Evolutionary conservation across 768 basidiomycete genomes (phyloP).

Genomic region (Rhodotorula diobovata): DNA sequence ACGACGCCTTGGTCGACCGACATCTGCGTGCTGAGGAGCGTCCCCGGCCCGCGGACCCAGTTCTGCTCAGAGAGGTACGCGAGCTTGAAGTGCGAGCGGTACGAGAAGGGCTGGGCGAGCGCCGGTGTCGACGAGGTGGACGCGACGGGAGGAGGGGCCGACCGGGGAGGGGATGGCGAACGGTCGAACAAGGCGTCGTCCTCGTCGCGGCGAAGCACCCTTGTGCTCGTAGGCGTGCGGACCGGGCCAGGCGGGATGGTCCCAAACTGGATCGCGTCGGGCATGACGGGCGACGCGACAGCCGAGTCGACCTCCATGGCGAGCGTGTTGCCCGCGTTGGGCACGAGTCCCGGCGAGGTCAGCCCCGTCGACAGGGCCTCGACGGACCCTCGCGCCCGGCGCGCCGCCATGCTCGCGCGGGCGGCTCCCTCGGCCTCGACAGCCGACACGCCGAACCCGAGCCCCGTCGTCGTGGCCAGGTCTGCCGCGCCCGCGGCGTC

Average conservation of each 20-base stretch:
- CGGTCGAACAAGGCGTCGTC: background rate
- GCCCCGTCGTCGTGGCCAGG: background rate
- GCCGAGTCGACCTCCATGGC: background rate
- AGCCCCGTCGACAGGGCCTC: background rate
- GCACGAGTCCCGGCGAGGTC: background rate
- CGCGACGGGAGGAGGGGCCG: background rate
- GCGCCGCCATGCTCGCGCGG: background rate
- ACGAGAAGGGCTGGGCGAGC: slow-evolving; percentile 52
- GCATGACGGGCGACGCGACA: background rate
- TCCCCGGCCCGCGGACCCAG: slow-evolving; percentile 68
- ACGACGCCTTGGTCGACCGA: slow-evolving; percentile 63
- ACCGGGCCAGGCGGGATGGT: background rate
- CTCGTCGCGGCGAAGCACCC: background rate
- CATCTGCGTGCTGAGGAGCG: slow-evolving; percentile 62
- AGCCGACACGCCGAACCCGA: background rate
- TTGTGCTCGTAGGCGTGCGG: background rate
- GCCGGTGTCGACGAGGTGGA: background rate
- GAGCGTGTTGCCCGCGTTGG: too few relatives aligned
- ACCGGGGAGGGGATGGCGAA: background rate
- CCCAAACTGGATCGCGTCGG: background rate
- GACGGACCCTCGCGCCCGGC: background rate
- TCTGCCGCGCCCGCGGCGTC: background rate
- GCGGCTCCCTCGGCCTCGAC: too few relatives aligned
- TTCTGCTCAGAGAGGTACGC: slow-evolving; percentile 72
- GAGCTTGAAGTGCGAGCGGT: slow-evolving; percentile 65